Evolutionary conservation across 2,329 filamentous ascomycete genomes (phyloP), one percentile per base, ranked within the genome.

Genomic region (Colletotrichum tabaci): DNA sequence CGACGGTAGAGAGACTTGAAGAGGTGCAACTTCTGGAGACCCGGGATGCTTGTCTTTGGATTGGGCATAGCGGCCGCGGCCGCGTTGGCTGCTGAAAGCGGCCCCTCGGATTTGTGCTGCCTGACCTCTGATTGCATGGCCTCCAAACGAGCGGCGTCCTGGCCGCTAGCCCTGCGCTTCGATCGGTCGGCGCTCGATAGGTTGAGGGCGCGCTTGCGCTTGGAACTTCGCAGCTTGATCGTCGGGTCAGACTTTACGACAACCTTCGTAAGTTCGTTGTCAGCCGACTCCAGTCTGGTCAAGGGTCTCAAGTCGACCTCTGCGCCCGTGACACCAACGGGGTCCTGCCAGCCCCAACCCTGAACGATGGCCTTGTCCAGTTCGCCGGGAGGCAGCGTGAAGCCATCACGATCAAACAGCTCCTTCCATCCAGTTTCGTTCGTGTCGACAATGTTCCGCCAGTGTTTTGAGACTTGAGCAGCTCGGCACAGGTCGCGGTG

Each of bases 281-380:
- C 89, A 7, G 86, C 85, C 5, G 86, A 87, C 5, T 86, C 87
- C 63, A 90, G 80, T 61, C 83, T 85, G 73, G 79, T 87, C 55
- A 86, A 84, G 73, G 86, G 82, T 80, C 93, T 94, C 60, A 98
- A 82, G 79, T 99, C 95, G 69, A 90, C 88, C 81, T 99, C 96
- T 66, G 88, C 94, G 30, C 93, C 94, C 64, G 93, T 89, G 4
- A 87, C 82, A 0, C 93, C 93, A 66, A 90, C 89, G 0, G 95
- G 94, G 78, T 96, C 94, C 80, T 99, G 96, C 95, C 96, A 99
- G 16, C 95, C 96, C 96, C 96, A 99, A 16, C 96, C 96, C 84
- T 98, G 94, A 52, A 87, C 86, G 66, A 98, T 95, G 40, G 96
- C 95, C 76, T 92, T 92, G 74, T 94, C 91, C 30, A 99, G 86